Base-by-base conservation (phyloP, 2,329 filamentous ascomycete species). In the Phyllosticta citriasiana region DNA sequence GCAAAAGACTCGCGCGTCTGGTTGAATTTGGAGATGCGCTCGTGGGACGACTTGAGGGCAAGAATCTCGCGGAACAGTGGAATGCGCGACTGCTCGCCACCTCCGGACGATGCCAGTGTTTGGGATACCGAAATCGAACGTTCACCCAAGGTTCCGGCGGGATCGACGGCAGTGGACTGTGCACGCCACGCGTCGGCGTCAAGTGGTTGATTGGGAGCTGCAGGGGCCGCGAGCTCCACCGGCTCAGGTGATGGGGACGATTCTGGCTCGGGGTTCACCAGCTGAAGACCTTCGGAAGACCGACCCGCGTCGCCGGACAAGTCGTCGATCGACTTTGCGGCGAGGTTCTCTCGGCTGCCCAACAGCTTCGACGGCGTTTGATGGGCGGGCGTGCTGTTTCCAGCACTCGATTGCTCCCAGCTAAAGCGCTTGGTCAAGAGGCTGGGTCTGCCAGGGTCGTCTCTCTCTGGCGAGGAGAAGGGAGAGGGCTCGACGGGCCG, bases 1-100 rank as follows among this genome's bases (percentile, higher is more conserved):
- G 88, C 86, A 71, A 91, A 91, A 54, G 88, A 82, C 16, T 83
- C 77, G 53, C 90, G 83, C 0, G 88, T 88, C 62, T 87, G 83
- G 62, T 89, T 83, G 71, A 89, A 96, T 14, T 85, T 86, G 53
- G 81, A 78, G 63, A 94, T 88, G 22, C 91, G 85, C 65, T 94
- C 86, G 14, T 80, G 73, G 0, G 85, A 73, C 1, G 82, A 84
- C 16, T 82, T 79, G 57, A 94, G 79, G 8, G 83, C 84, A 67
- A 91, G 80, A 63, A 97, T 96, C 62, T 96, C 88, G 57, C 86
- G 84, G 74, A 95, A 92, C 35, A 55, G 55, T 24, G 60, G 60
- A 16, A 62, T 51, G 26, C 58, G 58, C 40, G 53, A 47, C 51
- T 59, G 51, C 30, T 59, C 51, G 19, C 33, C 33, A 3, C 7